Evolutionary conservation across 805 yeast genomes (phyloP).

Genomic region (Myxozyma geophila): DNA sequence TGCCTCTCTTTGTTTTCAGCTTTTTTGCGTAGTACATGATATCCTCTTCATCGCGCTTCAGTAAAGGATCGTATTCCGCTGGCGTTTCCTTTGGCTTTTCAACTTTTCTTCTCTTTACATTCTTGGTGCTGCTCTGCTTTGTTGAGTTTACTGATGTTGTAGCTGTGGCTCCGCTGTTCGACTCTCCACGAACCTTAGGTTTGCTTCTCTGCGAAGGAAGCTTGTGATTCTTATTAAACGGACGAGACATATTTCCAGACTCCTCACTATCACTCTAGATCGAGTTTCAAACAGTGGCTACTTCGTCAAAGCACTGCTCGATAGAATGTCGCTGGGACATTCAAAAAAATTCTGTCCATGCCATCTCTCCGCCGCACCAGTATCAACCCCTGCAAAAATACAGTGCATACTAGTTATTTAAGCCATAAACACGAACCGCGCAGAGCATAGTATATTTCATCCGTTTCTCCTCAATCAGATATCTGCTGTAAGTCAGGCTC

Average conservation of each 20-base stretch:
- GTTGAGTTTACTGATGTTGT: neutral
- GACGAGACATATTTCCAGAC: conserved; percentile 16
- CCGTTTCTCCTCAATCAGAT: neutral
- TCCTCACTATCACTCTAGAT: too few species aligned
- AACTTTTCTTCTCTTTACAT: conserved; percentile 15
- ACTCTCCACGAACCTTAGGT: conserved; percentile 1
- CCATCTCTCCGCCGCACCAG: conserved; percentile 12
- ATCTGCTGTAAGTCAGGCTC: too few species aligned
- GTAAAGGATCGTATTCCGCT: conserved; percentile 53
- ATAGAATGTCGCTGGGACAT: neutral
- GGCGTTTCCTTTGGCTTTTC: conserved; percentile 41
- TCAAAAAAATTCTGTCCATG: neutral
- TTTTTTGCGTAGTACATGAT: conserved; percentile 82
- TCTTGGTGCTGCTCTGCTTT: neutral
- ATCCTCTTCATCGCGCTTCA: conserved; percentile 72
- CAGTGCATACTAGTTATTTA: too few species aligned
- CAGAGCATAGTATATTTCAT: neutral
- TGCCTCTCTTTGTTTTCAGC: conserved; percentile 62
- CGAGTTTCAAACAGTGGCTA: neutral
- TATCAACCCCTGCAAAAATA: conserved; percentile 8
- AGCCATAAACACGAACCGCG: neutral
- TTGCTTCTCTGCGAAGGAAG: conserved; percentile 29
- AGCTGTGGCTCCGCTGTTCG: neutral
- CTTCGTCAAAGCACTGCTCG: neutral
- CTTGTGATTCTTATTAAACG: conserved; percentile 11